Evolutionary conservation across 148 eudicot genomes (phyloP).

Genomic region (Fagopyrum homotropicum): DNA sequence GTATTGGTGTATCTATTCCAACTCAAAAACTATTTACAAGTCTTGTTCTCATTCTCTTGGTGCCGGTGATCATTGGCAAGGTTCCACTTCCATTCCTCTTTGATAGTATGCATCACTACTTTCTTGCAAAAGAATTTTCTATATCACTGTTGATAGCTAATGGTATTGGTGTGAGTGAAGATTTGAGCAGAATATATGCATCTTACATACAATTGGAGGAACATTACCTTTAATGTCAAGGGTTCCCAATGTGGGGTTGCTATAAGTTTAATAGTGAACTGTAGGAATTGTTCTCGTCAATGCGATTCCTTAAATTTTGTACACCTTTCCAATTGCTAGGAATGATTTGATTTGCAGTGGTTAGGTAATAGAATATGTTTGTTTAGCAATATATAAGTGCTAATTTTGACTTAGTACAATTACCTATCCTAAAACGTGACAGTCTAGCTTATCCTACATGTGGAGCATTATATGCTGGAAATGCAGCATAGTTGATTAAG

Average conservation of each 20-base stretch:
- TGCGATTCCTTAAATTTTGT: background rate
- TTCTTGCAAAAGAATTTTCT: background rate
- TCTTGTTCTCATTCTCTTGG: conserved; percentile 66
- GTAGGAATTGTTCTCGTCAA: background rate
- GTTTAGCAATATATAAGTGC: background rate
- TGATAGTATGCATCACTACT: background rate
- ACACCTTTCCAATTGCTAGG: background rate
- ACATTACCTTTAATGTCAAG: background rate
- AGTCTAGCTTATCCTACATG: background rate
- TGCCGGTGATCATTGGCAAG: conserved; percentile 86
- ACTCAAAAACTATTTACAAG: conserved; percentile 55
- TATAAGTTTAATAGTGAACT: no score
- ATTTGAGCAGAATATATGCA: background rate
- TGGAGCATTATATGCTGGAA: background rate
- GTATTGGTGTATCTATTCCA: conserved; percentile 87
- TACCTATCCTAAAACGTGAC: background rate
- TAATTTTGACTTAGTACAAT: background rate
- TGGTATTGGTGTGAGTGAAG: no score
- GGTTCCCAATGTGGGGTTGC: no score
- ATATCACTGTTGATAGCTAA: no score
- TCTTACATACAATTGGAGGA: background rate
- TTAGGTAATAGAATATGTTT: background rate
- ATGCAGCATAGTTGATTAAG: background rate
- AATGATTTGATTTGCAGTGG: background rate
- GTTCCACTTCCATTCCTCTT: conserved; percentile 26